A percentile compares a stretch with the other conserved stretches of the same genome.
Evolutionary conservation across 2,329 filamentous ascomycete genomes (phyloP).

Genomic region (Cadophora sp.): DNA sequence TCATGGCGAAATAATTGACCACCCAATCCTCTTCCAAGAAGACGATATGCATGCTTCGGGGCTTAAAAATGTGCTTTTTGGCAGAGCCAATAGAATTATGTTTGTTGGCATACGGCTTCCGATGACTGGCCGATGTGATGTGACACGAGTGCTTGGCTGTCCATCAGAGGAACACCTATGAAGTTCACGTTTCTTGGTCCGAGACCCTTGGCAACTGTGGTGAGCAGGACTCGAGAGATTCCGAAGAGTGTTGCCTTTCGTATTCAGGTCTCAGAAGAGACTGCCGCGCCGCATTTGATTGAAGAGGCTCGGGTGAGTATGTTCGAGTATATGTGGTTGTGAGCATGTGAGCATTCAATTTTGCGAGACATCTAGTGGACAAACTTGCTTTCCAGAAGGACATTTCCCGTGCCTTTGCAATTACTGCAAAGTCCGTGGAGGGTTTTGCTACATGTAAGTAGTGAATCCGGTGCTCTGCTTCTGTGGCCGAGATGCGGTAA

Average conservation of each 20-base stretch:
- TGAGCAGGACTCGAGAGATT: background rate
- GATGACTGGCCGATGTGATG: conserved; percentile 1
- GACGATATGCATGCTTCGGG: background rate
- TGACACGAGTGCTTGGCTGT: background rate
- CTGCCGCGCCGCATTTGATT: background rate
- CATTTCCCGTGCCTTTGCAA: too few relatives aligned
- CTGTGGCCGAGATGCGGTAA: background rate
- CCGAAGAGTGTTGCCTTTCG: background rate
- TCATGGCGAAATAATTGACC: background rate
- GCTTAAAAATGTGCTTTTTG: background rate
- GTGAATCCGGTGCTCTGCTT: background rate
- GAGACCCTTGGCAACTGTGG: background rate
- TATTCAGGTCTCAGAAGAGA: background rate
- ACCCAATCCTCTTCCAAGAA: background rate
- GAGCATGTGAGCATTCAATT: background rate
- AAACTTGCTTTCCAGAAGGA: too few relatives aligned
- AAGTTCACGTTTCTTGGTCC: background rate
- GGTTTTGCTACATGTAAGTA: too few relatives aligned
- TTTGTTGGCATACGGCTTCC: conserved; percentile 3
- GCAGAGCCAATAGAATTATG: background rate
- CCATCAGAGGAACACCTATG: background rate
- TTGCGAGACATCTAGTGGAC: too few relatives aligned
- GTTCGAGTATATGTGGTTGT: background rate
- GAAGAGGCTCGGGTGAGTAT: background rate
- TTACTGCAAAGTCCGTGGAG: too few relatives aligned